A percentile compares a stretch with the other conserved stretches of the same genome.
These are phyloP conservation scores for Saccharomyces hybrid DNA, from an alignment of 1,139 yeast species.

Conservation along the genomic window DNA sequence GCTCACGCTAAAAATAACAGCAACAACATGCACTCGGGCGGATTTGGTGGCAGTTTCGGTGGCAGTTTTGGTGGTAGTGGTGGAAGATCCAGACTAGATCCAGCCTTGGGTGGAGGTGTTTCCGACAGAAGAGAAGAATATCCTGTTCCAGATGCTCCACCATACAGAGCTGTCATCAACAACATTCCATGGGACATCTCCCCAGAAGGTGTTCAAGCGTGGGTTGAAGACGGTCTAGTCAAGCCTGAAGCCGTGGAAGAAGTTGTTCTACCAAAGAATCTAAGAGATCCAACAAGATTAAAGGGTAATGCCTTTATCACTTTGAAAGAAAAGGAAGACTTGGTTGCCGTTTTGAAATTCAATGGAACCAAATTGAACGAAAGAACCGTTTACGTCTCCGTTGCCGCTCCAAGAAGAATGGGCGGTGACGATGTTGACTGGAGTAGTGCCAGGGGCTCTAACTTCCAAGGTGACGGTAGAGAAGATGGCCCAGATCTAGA, in stretches of 20 bases:
- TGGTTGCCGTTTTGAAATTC: constrained; percentile 64
- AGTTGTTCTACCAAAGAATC: constrained; percentile 60
- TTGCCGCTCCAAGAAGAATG: constrained; percentile 76
- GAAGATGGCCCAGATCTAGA: constrained; percentile 15
- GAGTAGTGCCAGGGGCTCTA: constrained; percentile 37
- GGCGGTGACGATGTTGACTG: constrained; percentile 34
- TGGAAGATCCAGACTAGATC: constrained; percentile 33
- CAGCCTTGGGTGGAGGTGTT: constrained; percentile 32
- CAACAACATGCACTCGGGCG: constrained; percentile 7
- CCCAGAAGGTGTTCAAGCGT: constrained; percentile 58
- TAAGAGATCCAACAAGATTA: constrained; percentile 50
- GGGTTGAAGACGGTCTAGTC: constrained; percentile 60
- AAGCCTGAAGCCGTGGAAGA: constrained; percentile 48
- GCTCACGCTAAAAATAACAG: constrained; percentile 16
- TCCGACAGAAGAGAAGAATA: constrained; percentile 49
- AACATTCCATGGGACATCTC: constrained; percentile 79
- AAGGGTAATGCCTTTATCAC: constrained; percentile 88
- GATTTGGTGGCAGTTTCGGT: constrained; percentile 11
- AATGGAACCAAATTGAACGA: constrained; percentile 61
- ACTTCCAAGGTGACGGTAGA: constrained; percentile 6
- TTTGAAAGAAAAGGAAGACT: constrained; percentile 54
- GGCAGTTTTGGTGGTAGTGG: constrained; percentile 22
- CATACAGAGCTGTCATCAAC: constrained; percentile 79
- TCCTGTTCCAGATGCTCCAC: constrained; percentile 88
- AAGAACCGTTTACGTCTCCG: constrained; percentile 74